Evolutionary conservation across 2,329 filamentous ascomycete species (phyloP).

Genomic region (Pseudogymnoascus sp.): DNA sequence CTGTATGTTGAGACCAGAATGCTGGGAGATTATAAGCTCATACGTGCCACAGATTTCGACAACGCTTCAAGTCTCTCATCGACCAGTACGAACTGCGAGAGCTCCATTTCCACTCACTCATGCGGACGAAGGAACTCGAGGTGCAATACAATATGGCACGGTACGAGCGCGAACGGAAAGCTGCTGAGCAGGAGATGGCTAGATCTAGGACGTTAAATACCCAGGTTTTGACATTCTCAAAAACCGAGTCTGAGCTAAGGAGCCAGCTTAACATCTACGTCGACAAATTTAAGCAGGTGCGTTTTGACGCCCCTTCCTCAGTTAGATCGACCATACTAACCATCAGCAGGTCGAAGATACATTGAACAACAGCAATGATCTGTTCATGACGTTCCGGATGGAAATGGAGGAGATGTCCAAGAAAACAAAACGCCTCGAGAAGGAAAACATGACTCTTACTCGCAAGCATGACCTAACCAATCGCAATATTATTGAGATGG

Average conservation of each 20-base stretch:
- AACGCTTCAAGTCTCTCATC: slow-evolving; percentile 86
- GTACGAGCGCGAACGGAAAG: slow-evolving; percentile 83
- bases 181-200: slow-evolving; percentile 69
- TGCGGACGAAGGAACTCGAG: slow-evolving; percentile 92
- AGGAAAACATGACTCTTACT: slow-evolving; percentile 86
- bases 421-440: slow-evolving; percentile 93
- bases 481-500: slow-evolving; percentile 94
- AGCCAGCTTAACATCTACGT: slow-evolving; percentile 98
- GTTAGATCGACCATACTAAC: slow-evolving; percentile 31
- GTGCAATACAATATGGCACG: slow-evolving; percentile 86
- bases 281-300: slow-evolving; percentile 98
- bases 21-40: slow-evolving; percentile 18
- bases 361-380: slow-evolving; percentile 93
- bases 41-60: slow-evolving; percentile 61
- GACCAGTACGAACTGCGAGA: slow-evolving; percentile 96
- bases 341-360: slow-evolving; percentile 86
- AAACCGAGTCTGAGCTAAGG: slow-evolving; percentile 87
- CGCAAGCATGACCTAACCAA: slow-evolving; percentile 91
- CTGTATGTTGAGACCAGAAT: slow-evolving; percentile 48
- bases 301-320: slow-evolving; percentile 25
- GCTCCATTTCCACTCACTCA: slow-evolving; percentile 82
- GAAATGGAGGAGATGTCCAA: slow-evolving; percentile 99
- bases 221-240: slow-evolving; percentile 91
- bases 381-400: slow-evolving; percentile 93
- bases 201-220: slow-evolving; percentile 79